Conservation (phyloP, 805 yeast genomes). For the Candida gorgasii region DNA sequence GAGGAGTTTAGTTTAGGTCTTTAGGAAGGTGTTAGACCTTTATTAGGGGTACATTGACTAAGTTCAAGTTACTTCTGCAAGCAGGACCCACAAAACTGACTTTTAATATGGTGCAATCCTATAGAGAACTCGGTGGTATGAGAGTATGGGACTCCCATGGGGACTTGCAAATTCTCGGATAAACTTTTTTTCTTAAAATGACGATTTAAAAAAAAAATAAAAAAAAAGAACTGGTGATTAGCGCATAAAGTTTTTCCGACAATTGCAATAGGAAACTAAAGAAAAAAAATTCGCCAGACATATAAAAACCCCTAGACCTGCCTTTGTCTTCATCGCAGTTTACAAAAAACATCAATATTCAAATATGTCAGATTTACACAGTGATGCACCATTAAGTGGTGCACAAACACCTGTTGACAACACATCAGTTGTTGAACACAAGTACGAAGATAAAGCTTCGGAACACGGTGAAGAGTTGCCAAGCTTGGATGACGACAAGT, state of each 20-base stretch:
- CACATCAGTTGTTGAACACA: constrained; percentile 17
- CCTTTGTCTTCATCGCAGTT: neutral
- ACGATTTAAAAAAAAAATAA: neutral
- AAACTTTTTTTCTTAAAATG: neutral
- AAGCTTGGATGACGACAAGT: constrained; percentile 28
- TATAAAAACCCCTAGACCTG: neutral
- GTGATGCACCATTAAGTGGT: constrained; percentile 13
- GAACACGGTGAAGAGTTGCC: constrained; percentile 6
- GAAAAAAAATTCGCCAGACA: neutral
- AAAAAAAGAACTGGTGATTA: constrained; percentile 5
- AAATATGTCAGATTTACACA: constrained; percentile 5
- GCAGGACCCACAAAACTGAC: too few species aligned
- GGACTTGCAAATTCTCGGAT: constrained; percentile 3
- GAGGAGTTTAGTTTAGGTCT: too few species aligned
- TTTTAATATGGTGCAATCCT: too few species aligned
- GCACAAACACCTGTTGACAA: constrained; percentile 19
- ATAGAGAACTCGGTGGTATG: neutral
- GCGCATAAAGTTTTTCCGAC: constrained; percentile 8
- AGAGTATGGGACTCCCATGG: constrained; percentile 7
- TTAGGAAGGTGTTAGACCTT: too few species aligned
- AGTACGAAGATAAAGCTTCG: constrained; percentile 13
- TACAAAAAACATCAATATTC: neutral
- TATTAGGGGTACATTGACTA: too few species aligned
- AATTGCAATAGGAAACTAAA: neutral
- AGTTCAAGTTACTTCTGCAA: too few species aligned